phyloP scores from a whole-genome alignment of 1,139 yeast genomes.

The Scheffersomyces segobiensis region DNA sequence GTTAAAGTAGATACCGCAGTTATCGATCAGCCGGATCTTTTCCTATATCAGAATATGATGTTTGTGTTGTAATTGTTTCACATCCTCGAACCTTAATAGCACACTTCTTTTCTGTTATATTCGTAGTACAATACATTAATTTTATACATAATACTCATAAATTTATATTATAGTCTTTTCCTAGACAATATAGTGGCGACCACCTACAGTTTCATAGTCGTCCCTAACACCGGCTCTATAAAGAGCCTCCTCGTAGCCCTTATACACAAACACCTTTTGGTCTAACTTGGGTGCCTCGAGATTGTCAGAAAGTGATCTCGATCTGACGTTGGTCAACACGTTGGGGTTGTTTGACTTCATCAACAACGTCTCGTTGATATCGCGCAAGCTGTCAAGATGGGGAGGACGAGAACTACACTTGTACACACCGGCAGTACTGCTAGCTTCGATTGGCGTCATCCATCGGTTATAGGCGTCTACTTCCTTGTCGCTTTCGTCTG shows the following conservation, averaged over 20 bases:
- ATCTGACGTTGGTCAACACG: slow-evolving; percentile 5
- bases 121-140: not conserved
- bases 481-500: slow-evolving; percentile 1
- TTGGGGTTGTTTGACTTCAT: slow-evolving; percentile 8
- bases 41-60: too few relatives aligned
- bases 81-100: not conserved
- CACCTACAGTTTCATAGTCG: not conserved
- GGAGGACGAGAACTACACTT: slow-evolving; percentile 4
- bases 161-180: not conserved
- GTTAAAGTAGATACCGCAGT: too few relatives aligned
- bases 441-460: not conserved
- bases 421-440: not conserved
- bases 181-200: not conserved
- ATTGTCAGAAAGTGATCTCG: slow-evolving; percentile 42
- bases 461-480: not conserved
- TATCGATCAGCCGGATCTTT: too few relatives aligned
- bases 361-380: slow-evolving; percentile 2
- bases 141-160: not conserved
- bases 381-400: slow-evolving; percentile 4
- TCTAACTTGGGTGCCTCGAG: slow-evolving; percentile 17
- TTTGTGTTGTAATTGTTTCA: too few relatives aligned
- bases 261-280: not conserved
- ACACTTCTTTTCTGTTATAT: not conserved
- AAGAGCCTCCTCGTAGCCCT: not conserved
- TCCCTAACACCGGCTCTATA: not conserved